Percentiles rank a stretch among this genome's conserved stretches.
These are phyloP conservation scores for Protomyces macrosporus DNA, from an alignment of 1,139 yeast species.

Conservation along the genomic window DNA sequence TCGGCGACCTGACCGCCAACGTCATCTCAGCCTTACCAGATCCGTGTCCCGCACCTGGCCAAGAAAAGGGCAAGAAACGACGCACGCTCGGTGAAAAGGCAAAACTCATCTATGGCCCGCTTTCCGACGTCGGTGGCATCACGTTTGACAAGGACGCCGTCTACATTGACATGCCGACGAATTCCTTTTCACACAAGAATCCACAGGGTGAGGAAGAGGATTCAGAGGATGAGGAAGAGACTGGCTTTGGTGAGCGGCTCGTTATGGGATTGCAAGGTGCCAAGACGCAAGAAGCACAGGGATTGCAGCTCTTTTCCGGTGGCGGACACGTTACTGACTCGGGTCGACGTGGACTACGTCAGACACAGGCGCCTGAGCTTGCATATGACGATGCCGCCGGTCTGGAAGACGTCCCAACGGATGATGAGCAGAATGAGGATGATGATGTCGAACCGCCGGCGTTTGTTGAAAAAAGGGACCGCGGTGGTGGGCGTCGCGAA, in stretches of 20 bases:
- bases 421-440: slow-evolving; percentile 29
- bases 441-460: slow-evolving; percentile 30
- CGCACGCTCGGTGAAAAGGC: slow-evolving; percentile 90
- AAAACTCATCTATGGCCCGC: slow-evolving; percentile 93
- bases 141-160: slow-evolving; percentile 96
- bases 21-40: slow-evolving; percentile 87
- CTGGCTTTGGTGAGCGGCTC: slow-evolving; percentile 73
- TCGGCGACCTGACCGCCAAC: slow-evolving; percentile 76
- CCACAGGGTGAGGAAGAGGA: slow-evolving; percentile 25
- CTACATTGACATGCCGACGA: slow-evolving; percentile 78
- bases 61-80: slow-evolving; percentile 61
- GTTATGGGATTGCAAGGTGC: slow-evolving; percentile 77
- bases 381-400: slow-evolving; percentile 40
- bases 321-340: slow-evolving; percentile 39
- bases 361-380: slow-evolving; percentile 35
- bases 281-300: slow-evolving; percentile 59
- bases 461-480: slow-evolving; percentile 31
- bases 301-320: slow-evolving; percentile 61
- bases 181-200: slow-evolving; percentile 45
- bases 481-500: slow-evolving; percentile 7
- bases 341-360: slow-evolving; percentile 41
- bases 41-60: slow-evolving; percentile 99
- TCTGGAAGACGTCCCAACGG: slow-evolving; percentile 27
- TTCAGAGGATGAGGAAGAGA: slow-evolving; percentile 46
- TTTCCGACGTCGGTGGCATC: slow-evolving; percentile 99